phyloP scores from a whole-genome alignment of 1,284 basidiomycete genomes.

The Microbotryomycetes sp. region DNA sequence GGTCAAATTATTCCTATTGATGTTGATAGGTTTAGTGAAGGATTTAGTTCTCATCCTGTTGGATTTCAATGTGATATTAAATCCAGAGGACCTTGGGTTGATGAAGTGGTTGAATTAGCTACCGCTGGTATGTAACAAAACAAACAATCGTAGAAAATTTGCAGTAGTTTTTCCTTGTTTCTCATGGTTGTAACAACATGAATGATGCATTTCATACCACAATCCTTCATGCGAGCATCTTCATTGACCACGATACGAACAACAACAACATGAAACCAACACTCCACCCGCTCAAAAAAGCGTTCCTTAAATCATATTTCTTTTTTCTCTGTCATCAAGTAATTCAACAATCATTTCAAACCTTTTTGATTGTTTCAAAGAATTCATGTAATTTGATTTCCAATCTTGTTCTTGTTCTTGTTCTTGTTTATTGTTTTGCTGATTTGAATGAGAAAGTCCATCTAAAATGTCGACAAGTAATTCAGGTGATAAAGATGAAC shows the following conservation, averaged over 20 bases:
- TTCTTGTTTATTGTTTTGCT: neutral
- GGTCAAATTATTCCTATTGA: constrained; percentile 13
- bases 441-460: neutral
- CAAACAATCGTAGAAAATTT: no score
- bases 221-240: no score
- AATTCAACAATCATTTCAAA: neutral
- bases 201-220: constrained; percentile 49
- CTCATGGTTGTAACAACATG: constrained; percentile 33
- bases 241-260: neutral
- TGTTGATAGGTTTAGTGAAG: constrained; percentile 32
- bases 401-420: neutral
- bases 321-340: neutral
- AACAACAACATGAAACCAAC: no score
- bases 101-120: constrained; percentile 9
- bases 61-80: constrained; percentile 25
- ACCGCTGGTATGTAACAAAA: neutral
- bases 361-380: neutral
- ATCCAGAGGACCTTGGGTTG: constrained; percentile 18
- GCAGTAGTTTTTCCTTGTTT: constrained; percentile 58
- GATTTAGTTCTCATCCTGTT: constrained; percentile 34
- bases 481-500: neutral
- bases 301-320: no score
- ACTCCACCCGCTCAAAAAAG: no score
- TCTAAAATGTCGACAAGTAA: neutral
- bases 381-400: neutral